Conservation (phyloP, 2,329 filamentous ascomycete species). For the Capronia epimyces region DNA sequence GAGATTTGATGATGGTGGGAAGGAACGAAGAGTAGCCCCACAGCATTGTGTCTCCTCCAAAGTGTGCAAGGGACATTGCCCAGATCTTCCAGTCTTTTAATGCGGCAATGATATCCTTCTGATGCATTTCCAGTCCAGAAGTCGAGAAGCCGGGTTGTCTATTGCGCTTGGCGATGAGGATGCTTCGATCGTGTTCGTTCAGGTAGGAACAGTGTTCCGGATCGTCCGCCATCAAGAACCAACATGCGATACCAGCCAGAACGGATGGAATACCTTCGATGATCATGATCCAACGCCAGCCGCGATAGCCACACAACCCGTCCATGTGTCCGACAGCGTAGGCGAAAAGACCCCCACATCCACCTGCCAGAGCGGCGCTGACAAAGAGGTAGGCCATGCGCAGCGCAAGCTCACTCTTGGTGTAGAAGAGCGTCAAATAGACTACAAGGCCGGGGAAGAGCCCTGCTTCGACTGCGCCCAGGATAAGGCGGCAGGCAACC, state of each 20-base stretch:
- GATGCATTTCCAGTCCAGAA: conserved; percentile 51
- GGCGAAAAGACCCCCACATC: conserved; percentile 49
- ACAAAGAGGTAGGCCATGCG: conserved; percentile 44
- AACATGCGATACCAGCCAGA: conserved; percentile 39
- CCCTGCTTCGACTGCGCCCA: conserved; percentile 39
- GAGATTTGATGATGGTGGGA: conserved; percentile 68
- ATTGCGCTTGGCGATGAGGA: conserved; percentile 49
- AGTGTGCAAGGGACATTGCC: conserved; percentile 41
- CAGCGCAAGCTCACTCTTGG: conserved; percentile 40
- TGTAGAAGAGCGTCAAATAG: conserved; percentile 46
- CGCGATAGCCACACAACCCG: conserved; percentile 42
- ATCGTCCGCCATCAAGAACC: conserved; percentile 43
- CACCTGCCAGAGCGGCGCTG: conserved; percentile 46
- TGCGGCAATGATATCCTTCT: conserved; percentile 59
- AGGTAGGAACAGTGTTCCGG: conserved; percentile 43
- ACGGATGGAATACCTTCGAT: conserved; percentile 46
- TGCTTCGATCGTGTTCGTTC: conserved; percentile 44
- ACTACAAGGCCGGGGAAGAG: conserved; percentile 40
- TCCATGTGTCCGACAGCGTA: conserved; percentile 50
- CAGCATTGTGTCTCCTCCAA: conserved; percentile 69
- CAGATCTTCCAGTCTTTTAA: conserved; percentile 73
- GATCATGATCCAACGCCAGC: conserved; percentile 53
- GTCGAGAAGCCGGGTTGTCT: conserved; percentile 48
- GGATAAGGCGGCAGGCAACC: conserved; percentile 45
- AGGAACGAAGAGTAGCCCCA: conserved; percentile 75